Base-by-base conservation (phyloP, 2,329 filamentous ascomycete species). In the Aspergillus fumigatus region DNA sequence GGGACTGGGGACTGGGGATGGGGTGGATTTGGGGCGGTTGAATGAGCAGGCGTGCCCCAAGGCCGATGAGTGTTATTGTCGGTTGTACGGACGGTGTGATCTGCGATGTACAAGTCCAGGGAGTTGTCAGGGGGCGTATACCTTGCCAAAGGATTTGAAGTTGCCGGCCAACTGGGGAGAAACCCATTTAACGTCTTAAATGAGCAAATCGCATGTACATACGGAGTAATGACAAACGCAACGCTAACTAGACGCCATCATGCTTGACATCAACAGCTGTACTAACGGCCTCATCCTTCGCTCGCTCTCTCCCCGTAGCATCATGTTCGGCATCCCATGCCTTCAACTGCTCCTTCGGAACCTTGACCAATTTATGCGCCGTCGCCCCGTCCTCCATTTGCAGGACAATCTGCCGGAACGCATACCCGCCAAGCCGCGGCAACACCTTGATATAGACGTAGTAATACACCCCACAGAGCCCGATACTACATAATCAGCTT, bases 321-420 rank as follows among this genome's bases (percentile, higher is more conserved):
- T 87, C 84, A 62, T 87, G 84, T 7, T 76, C 74, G 1, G 71
- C 74, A 65, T 87, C 84, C 85, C 85, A 88, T n/a, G 66, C 68
- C 0, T 69, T 73, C 6, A 88, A 41, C 8, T 85, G 75, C 0
- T 63, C 67, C 1, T 79, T 62, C 0, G 82, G 81, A 1, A 88
- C 76, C 59, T 81, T 83, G 11, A 85, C 74, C 4, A 88, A 63
- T n/a, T 68, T 66, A 63, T 84, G 79, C 0, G 75, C 77, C 50
- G 75, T 69, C 1, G 77, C 78, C 3, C 77, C 77, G 49, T 79
- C 77, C 6, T 81, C 81, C 10, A 85, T 69, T 0, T 76, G 68
- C 1, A 85, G 54, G 1, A 85, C 68, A 29, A 85, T 80, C 14
- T 85, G 80, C 0, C 84, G 78, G 43, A 86, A 78, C 7, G 71